Percentiles rank a stretch among this genome's conserved stretches.
phyloP scores from a whole-genome alignment of 1,284 basidiomycete species.

The Salmacisia buchloeana region DNA sequence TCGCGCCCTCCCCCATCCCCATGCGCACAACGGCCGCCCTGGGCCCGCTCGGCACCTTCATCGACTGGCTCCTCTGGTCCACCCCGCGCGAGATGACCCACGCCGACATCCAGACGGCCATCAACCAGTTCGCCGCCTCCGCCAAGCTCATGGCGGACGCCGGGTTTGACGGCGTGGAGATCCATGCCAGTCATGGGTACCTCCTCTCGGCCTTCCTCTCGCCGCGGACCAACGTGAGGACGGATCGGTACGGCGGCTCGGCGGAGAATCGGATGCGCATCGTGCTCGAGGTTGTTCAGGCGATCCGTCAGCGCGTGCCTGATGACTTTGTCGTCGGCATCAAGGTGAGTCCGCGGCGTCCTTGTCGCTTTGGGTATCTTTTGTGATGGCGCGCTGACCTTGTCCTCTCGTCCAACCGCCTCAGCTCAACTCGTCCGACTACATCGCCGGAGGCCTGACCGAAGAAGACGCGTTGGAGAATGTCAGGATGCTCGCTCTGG shows the following conservation, averaged over 20 bases:
- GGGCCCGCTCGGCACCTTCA: slow-evolving; percentile 16
- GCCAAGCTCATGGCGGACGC: slow-evolving; percentile 64
- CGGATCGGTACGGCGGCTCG: slow-evolving; percentile 58
- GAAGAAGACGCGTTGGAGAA: slow-evolving; percentile 63
- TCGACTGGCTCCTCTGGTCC: slow-evolving; percentile 51
- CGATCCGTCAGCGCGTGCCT: slow-evolving; percentile 61
- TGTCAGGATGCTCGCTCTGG: slow-evolving; percentile 61
- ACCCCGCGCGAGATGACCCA: slow-evolving; percentile 58
- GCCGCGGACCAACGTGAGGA: slow-evolving; percentile 65
- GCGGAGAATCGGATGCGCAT: slow-evolving; percentile 53
- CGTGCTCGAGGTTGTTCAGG: slow-evolving; percentile 62
- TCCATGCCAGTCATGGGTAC: slow-evolving; percentile 84
- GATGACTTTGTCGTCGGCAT: slow-evolving; percentile 69
- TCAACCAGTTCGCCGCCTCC: slow-evolving; percentile 66
- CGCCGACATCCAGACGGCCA: slow-evolving; percentile 62
- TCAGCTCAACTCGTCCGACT: slow-evolving; percentile 74
- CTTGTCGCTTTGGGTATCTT: background rate
- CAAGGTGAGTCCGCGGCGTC: slow-evolving; percentile 54
- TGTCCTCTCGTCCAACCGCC: background rate
- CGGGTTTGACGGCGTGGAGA: slow-evolving; percentile 81
- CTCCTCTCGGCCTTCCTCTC: slow-evolving; percentile 79
- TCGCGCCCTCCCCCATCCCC: slow-evolving; percentile 67
- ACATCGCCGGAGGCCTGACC: slow-evolving; percentile 57
- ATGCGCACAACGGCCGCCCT: slow-evolving; percentile 53
- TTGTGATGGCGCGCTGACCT: background rate